Percentiles rank a stretch among this genome's conserved stretches.
Evolutionary conservation across 371 early-diverging fungal species (phyloP).

Genomic region (Polyrhizophydium stewartii): DNA sequence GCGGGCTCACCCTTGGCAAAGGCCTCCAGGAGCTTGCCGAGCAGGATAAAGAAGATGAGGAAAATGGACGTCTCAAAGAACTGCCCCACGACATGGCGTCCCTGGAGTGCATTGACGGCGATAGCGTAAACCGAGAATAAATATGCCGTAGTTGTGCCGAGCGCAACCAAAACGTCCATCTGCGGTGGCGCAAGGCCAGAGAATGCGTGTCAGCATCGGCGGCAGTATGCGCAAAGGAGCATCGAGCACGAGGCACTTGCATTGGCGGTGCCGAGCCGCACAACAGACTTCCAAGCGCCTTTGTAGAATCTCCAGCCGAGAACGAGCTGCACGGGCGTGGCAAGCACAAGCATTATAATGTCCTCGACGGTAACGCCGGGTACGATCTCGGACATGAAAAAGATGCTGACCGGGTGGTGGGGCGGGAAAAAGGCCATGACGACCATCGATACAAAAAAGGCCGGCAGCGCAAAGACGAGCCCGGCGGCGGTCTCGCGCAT

Average conservation of each 20-base stretch:
- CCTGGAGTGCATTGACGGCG: conserved; percentile 28
- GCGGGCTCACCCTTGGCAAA: conserved; percentile 70
- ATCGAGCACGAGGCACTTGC: too few species aligned
- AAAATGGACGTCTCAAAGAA: conserved; percentile 93
- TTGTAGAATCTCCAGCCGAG: conserved; percentile 77
- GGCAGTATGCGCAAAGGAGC: too few species aligned
- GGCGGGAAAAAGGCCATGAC: conserved; percentile 43
- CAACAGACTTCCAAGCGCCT: conserved; percentile 63
- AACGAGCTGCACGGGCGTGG: conserved; percentile 86
- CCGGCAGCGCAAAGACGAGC: conserved; percentile 74
- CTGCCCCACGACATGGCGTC: conserved; percentile 3
- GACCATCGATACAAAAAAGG: conserved; percentile 77
- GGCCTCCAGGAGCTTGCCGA: conserved; percentile 89
- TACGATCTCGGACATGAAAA: conserved; percentile 22
- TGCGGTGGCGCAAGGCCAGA: conserved; percentile 65
- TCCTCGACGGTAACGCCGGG: conserved; percentile 40
- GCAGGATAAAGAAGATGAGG: conserved; percentile 84
- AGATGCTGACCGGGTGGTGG: conserved; percentile 49
- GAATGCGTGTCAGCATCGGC: too few species aligned
- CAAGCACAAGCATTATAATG: conserved; percentile 55
- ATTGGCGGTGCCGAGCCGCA: conserved; percentile 30
- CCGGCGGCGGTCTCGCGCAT: conserved; percentile 50
- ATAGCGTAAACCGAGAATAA: conserved; percentile 62
- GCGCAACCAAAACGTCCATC: conserved; percentile 91
- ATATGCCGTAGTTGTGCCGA: conserved; percentile 85